Base-by-base conservation (phyloP, 2,329 filamentous ascomycete genomes). In the Helotiales sp. region DNA sequence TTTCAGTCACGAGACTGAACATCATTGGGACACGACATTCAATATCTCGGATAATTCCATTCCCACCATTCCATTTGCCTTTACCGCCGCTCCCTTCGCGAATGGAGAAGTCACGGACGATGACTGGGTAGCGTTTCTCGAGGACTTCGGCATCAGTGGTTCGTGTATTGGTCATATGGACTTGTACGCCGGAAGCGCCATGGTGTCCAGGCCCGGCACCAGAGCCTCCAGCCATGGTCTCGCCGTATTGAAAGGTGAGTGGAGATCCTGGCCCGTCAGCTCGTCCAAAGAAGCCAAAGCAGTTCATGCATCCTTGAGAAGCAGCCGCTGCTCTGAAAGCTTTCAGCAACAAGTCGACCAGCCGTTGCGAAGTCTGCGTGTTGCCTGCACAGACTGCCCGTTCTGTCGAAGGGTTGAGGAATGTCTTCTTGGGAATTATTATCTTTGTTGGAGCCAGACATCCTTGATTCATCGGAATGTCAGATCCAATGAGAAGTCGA, bases 401-500 rank as follows among this genome's bases (percentile, higher is more conserved):
- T 6, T 29, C 42, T 27, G 22, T 46, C 5, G 42, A 27, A 27
- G 42, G 42, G 6, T 25, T 27, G 6, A 46, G 42, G 42, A 0
- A 89, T 88, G 22, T 83, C 84, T 66, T 86, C 85, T 0, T 85
- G 87, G 0, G 90, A 90, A 0, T 82, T 86, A 24, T 93, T 80
- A 67, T 93, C 86, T 79, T 69, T 64, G 93, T 88, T 0, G 90
- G 90, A 6, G 82, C 82, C 1, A 93, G 76, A 63, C 90, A 95
- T 62, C 90, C 90, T 73, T 95, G 89, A 75, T 95, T 95, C 6
- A 95, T 80, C 0, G 90, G 91, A n/a, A 95, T 92, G 6, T 46
- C 42, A 12, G 42, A 46, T 15, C 25, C 25, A 24, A 46, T 90
- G 60, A 95, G 79, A 66, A 86, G 90, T 40, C 90, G 85, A 7